Evolutionary conservation across 129 eudicot genomes (phyloP).

Genomic region (Artemisia annua): DNA sequence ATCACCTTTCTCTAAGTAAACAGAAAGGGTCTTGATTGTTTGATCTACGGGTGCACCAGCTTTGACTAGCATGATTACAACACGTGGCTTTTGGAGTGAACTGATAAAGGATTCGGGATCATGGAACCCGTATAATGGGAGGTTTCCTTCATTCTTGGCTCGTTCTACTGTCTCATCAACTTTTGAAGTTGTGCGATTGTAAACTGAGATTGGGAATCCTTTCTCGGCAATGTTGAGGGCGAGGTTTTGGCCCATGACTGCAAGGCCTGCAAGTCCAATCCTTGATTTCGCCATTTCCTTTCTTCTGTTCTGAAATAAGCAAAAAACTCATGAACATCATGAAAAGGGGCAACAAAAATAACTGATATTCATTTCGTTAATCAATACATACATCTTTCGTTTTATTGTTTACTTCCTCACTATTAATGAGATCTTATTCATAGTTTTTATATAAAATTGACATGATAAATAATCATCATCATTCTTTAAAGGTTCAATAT

Average conservation of each 20-base stretch:
- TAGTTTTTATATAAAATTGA: no score
- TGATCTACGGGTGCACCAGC: constrained; percentile 78
- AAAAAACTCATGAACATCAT: no score
- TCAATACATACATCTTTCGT: no score
- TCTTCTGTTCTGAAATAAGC: no score
- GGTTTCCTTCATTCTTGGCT: constrained; percentile 63
- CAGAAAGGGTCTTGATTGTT: constrained; percentile 65
- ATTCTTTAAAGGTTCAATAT: no score
- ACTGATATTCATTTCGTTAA: no score
- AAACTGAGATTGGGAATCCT: constrained; percentile 77
- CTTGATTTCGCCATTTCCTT: constrained; percentile 59
- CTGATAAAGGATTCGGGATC: constrained; percentile 60
- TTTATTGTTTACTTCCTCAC: no score
- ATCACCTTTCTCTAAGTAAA: constrained; percentile 49
- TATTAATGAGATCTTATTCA: no score
- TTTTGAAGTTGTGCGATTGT: constrained; percentile 66
- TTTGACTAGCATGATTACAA: constrained; percentile 66
- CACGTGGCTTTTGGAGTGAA: constrained; percentile 77
- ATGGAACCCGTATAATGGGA: constrained; percentile 65
- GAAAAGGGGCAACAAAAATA: no score
- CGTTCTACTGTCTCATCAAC: constrained; percentile 69
- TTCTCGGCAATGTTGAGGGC: constrained; percentile 84
- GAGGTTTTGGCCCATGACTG: constrained; percentile 84
- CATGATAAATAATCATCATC: no score
- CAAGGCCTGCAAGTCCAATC: constrained; percentile 85